Base-by-base conservation (phyloP, 257 asterid species). In the Apocynum venetum region DNA sequence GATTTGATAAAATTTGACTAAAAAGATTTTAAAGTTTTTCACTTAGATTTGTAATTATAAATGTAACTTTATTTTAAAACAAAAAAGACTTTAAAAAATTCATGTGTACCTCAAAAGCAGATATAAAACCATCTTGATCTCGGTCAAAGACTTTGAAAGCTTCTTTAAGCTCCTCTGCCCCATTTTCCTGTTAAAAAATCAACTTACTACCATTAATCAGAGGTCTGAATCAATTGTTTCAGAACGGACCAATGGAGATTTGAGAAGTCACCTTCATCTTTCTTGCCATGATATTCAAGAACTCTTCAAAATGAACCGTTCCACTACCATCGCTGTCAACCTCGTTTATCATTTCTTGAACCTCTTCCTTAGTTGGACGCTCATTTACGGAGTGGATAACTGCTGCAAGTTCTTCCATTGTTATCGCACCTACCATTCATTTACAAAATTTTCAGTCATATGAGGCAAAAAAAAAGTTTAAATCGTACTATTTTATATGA, bases 61-160 rank as follows among this genome's bases (percentile, higher is more conserved):
- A 25, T 25, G 31, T n/a, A n/a, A n/a, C n/a, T n/a, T n/a, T n/a
- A n/a, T n/a, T n/a, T n/a, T n/a, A n/a, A n/a, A n/a, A n/a, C n/a
- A n/a, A n/a, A n/a, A n/a, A n/a, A n/a, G n/a, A n/a, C n/a, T n/a
- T n/a, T n/a, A n/a, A n/a, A n/a, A n/a, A n/a, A n/a, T n/a, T n/a
- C n/a, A 25, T 25, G 31, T 25, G 31, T 51, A 92, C 96, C 96
- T 92, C 97, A 15, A 56, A 55, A 9, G 95, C 88, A 1, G 96
- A 92, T 80, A 92, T 92, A 87, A 89, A 91, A 41, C 97, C 97
- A 81, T 92, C 97, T 83, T 91, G 97, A 80, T 92, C 96, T 59
- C 92, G 79, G 60, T 92, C 97, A 70, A 92, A 92, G 8, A 92
- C 97, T 82, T 88, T 89, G 86, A 92, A 92, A 57, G 95, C 96